Evolutionary conservation across 129 eudicot species (phyloP).

Genomic region (Flaveria bidentis): DNA sequence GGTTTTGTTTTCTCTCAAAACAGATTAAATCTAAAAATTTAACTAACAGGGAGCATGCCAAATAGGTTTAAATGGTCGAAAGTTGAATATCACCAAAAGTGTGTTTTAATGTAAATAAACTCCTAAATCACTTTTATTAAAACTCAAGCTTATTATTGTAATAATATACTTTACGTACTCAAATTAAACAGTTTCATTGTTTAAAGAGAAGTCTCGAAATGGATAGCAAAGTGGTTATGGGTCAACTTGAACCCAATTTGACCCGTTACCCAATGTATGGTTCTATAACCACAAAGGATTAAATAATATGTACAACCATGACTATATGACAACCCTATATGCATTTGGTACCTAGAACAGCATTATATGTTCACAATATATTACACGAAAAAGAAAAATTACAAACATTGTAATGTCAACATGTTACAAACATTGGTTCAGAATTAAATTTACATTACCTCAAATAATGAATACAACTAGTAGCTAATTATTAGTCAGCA

Average conservation of each 20-base stretch:
- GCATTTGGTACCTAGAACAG: constrained; percentile 13
- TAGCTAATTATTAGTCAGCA: constrained; percentile 3
- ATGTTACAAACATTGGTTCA: constrained; percentile 21
- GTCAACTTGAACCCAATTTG: neutral
- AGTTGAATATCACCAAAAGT: neutral
- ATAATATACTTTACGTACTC: neutral
- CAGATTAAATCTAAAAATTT: neutral
- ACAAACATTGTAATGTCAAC: constrained; percentile 4
- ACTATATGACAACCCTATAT: neutral
- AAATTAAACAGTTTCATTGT: neutral
- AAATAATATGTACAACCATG: neutral
- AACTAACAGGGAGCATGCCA: neutral
- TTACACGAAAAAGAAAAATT: neutral
- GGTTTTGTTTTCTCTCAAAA: neutral
- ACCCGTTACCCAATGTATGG: neutral
- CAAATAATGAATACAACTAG: neutral
- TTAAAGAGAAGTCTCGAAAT: neutral
- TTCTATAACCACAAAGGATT: neutral
- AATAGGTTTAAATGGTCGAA: neutral
- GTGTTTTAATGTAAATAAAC: neutral
- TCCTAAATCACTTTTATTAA: neutral
- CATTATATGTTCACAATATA: constrained; percentile 3
- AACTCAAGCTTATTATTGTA: neutral
- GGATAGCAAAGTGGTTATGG: neutral
- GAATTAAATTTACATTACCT: constrained; percentile 17